These are phyloP conservation scores for Mycena amicta DNA, from an alignment of 768 basidiomycete genomes.

Conservation along the genomic window DNA sequence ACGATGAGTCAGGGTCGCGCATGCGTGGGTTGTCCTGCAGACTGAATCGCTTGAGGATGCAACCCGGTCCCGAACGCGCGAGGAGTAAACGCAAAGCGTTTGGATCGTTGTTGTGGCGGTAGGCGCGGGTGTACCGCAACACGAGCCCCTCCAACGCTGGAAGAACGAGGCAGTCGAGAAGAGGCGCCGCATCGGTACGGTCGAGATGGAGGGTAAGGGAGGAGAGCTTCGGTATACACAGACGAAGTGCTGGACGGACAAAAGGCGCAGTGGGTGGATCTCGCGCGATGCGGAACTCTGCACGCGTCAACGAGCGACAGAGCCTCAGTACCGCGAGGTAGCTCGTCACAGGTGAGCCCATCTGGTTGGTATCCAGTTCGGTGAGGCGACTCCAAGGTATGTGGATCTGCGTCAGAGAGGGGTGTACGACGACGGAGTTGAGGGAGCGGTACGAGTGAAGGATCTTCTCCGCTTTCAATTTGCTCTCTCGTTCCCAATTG, in stretches of 20 bases:
- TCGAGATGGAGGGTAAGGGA: constrained; percentile 14
- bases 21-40: constrained; percentile 5
- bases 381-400: constrained; percentile 16
- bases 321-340: constrained; percentile 7
- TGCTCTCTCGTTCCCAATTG: constrained; percentile 7
- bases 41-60: constrained; percentile 11
- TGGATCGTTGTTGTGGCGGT: constrained; percentile 8
- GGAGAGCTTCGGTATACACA: constrained; percentile 2
- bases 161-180: constrained; percentile 9
- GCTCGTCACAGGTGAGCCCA: constrained; percentile 3
- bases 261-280: constrained; percentile 2
- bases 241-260: constrained; percentile 4
- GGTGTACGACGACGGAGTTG: constrained; percentile 15
- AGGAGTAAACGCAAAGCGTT: constrained; percentile 8
- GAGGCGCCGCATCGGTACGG: constrained; percentile 3
- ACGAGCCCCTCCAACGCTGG: constrained; percentile 14
- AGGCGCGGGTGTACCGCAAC: constrained; percentile 7
- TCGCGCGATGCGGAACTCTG: constrained; percentile 3
- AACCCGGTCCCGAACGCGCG: constrained; percentile 1
- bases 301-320: constrained; percentile 13
- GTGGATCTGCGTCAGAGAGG: constrained; percentile 6
- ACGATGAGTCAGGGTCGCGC: neutral
- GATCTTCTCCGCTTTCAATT: constrained; percentile 5
- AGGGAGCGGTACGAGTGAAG: constrained; percentile 14
- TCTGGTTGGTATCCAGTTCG: constrained; percentile 8